These are phyloP conservation scores for Trypanosoma cruzi DNA, from an alignment of 208 protist genomes.

Conservation along the genomic window DNA sequence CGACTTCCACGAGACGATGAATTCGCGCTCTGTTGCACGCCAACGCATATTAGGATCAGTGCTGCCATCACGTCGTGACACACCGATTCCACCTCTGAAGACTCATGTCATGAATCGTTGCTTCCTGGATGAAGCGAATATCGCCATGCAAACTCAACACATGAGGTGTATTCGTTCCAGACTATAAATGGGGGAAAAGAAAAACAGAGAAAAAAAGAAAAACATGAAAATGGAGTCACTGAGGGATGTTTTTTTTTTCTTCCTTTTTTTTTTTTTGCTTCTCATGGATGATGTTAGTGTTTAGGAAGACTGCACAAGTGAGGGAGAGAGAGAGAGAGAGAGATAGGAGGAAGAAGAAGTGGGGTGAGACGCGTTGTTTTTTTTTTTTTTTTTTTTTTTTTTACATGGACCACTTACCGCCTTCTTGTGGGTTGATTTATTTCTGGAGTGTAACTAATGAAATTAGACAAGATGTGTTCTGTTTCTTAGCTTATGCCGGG, in stretches of 20 bases:
- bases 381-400: too few relatives aligned
- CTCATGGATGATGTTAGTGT: too few relatives aligned
- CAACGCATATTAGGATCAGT: constrained; percentile 52
- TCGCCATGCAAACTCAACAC: constrained; percentile 11
- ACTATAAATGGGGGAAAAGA: constrained; percentile 3
- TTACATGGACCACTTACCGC: too few relatives aligned
- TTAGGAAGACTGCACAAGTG: neutral
- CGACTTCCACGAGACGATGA: constrained; percentile 80
- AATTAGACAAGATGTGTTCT: too few relatives aligned
- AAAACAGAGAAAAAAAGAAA: constrained; percentile 7
- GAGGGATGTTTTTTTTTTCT: too few relatives aligned
- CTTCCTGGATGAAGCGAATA: constrained; percentile 56
- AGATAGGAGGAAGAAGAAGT: too few relatives aligned
- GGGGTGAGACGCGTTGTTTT: too few relatives aligned
- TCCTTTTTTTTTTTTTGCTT: too few relatives aligned
- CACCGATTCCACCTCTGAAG: constrained; percentile 57
- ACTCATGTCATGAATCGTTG: constrained; percentile 46
- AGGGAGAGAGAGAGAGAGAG: too few relatives aligned
- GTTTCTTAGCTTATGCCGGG: too few relatives aligned
- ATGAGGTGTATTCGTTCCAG: constrained; percentile 5
- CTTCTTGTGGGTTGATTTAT: too few relatives aligned
- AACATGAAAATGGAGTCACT: constrained; percentile 1
- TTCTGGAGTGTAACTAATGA: too few relatives aligned
- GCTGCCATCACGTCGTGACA: constrained; percentile 30
- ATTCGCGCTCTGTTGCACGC: constrained; percentile 52